A percentile compares a stretch with the other conserved stretches of the same genome.
These are phyloP conservation scores for Asterochloris sp. DNA, from an alignment of 139 green algal genomes.

Conservation along the genomic window DNA sequence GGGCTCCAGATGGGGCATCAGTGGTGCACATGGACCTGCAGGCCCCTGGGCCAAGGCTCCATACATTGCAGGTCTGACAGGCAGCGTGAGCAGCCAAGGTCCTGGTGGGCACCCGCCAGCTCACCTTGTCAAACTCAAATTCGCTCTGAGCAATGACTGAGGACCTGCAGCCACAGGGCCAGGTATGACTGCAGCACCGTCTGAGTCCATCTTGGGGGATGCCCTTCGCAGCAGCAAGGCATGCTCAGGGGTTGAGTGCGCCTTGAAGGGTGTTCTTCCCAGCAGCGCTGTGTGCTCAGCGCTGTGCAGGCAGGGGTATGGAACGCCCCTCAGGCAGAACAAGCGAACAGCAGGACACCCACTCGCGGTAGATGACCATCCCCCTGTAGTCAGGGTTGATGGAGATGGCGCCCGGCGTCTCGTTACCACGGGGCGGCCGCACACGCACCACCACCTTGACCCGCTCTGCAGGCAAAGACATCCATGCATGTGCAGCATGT, in stretches of 20 bases:
- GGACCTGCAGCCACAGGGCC: conserved; percentile 11
- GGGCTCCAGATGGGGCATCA: not conserved
- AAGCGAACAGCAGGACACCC: not conserved
- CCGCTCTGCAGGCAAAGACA: conserved; percentile 24
- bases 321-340: not conserved
- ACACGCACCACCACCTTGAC: conserved; percentile 46
- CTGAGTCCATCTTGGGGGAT: no score
- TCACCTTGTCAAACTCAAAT: conserved; percentile 50
- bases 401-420: conserved; percentile 29
- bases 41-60: not conserved
- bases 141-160: conserved; percentile 4
- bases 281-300: not conserved
- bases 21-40: not conserved
- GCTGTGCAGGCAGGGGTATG: conserved; percentile 5
- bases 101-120: not conserved
- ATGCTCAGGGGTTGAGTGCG: no score
- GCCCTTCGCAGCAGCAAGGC: no score
- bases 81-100: no score
- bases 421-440: conserved; percentile 25
- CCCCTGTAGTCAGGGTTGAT: conserved; percentile 12
- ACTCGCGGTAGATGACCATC: conserved; percentile 33
- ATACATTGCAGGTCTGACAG: no score
- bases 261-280: no score
- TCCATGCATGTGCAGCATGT: no score
- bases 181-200: not conserved